Percentiles rank a stretch among this genome's conserved stretches.
Evolutionary conservation across 2,329 filamentous ascomycete genomes (phyloP).

Genomic region (Fusarium scirpi): DNA sequence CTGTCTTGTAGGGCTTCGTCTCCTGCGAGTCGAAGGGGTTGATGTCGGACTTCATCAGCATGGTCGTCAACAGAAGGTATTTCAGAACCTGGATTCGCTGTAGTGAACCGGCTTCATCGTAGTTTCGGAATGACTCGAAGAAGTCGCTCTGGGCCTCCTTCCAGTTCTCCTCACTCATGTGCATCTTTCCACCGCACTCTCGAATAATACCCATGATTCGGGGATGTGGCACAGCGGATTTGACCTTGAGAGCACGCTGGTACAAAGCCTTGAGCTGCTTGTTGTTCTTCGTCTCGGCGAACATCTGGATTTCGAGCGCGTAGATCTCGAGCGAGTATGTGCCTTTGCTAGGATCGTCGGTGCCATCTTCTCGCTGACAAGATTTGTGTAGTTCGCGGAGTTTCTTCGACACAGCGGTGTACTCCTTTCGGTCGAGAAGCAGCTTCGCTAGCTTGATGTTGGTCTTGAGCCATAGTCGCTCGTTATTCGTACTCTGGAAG

Average conservation of each 20-base stretch:
- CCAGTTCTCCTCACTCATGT: slow-evolving; percentile 99
- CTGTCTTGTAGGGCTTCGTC: slow-evolving; percentile 97
- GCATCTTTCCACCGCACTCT: slow-evolving; percentile 99
- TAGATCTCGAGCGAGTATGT: slow-evolving; percentile 97
- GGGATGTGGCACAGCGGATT: slow-evolving; percentile 96
- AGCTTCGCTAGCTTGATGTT: slow-evolving; percentile 96
- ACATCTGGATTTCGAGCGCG: slow-evolving; percentile 98
- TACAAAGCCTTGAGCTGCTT: slow-evolving; percentile 95
- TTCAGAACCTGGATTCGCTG: slow-evolving; percentile 98
- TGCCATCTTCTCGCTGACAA: slow-evolving; percentile 88
- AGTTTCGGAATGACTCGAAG: slow-evolving; percentile 98
- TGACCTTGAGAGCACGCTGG: slow-evolving; percentile 88
- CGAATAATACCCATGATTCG: slow-evolving; percentile 99
- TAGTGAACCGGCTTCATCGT: slow-evolving; percentile 96
- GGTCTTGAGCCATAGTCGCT: slow-evolving; percentile 96
- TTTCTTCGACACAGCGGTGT: slow-evolving; percentile 82
- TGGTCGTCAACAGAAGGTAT: slow-evolving; percentile 94
- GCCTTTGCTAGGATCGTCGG: slow-evolving; percentile 92
- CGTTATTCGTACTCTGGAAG: slow-evolving; percentile 97
- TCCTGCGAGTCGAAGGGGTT: slow-evolving; percentile 99
- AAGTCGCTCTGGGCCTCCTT: slow-evolving; percentile 97
- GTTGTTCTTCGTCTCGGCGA: slow-evolving; percentile 95
- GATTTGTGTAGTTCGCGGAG: slow-evolving; percentile 88
- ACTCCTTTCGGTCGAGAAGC: slow-evolving; percentile 92
- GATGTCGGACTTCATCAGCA: slow-evolving; percentile 98